Percentiles rank a stretch among this genome's conserved stretches.
Evolutionary conservation across 106 monocot genomes (phyloP).

Genomic region (Dactylorhiza incarnata): DNA sequence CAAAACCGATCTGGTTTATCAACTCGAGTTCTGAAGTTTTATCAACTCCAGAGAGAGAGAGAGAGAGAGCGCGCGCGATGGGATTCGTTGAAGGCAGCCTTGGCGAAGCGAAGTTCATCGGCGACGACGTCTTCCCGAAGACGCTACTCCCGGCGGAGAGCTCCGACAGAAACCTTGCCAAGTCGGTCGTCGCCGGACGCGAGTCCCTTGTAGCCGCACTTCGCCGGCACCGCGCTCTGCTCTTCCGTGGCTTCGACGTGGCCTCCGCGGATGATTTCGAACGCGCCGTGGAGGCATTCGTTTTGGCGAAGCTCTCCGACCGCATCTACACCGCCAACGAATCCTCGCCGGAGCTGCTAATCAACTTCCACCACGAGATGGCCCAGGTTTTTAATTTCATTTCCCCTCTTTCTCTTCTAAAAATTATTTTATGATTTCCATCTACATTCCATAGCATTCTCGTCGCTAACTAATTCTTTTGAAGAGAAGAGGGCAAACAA

Average conservation of each 20-base stretch:
- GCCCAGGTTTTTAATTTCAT: slow-evolving; percentile 7
- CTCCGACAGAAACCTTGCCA: neutral
- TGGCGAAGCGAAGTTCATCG: slow-evolving; percentile 4
- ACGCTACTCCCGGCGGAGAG: neutral
- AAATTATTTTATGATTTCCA: too few species aligned
- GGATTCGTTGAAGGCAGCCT: slow-evolving; percentile 9
- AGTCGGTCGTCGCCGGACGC: slow-evolving; percentile 1
- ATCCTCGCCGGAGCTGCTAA: slow-evolving; percentile 10
- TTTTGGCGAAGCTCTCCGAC: slow-evolving; percentile 11
- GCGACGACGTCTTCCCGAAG: slow-evolving; percentile 10
- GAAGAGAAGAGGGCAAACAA: too few species aligned
- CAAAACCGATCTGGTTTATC: too few species aligned
- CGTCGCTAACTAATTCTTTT: too few species aligned
- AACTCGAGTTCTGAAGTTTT: too few species aligned
- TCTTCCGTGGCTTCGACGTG: slow-evolving; percentile 31
- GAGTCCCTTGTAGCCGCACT: neutral
- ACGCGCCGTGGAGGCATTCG: slow-evolving; percentile 26
- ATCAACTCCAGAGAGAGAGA: too few species aligned
- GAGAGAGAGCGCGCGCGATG: neutral
- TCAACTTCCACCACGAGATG: slow-evolving; percentile 36
- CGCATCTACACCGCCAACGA: slow-evolving; percentile 25
- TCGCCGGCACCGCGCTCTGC: slow-evolving; percentile 12
- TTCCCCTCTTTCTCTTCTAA: neutral
- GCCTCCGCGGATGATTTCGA: slow-evolving; percentile 22
- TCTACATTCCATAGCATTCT: too few species aligned